Conservation (phyloP, 2,329 filamentous ascomycete genomes). For the Trichoderma gracile region DNA sequence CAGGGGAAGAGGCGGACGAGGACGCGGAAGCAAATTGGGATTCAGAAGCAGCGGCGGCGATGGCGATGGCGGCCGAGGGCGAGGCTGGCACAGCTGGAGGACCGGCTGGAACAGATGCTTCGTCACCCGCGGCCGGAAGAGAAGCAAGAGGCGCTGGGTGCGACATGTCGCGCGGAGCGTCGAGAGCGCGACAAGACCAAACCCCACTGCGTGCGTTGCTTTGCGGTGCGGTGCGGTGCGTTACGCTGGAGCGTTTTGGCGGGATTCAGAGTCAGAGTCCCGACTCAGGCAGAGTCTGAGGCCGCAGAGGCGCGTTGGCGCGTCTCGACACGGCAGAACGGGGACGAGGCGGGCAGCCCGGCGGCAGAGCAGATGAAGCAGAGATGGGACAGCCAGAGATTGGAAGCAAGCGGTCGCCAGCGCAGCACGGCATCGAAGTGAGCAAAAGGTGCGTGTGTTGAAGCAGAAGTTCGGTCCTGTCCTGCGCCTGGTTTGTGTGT, state of each 20-base stretch:
- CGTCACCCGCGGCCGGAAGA: slow-evolving; percentile 6
- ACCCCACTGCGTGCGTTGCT: slow-evolving; percentile 25
- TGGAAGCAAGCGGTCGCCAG: not conserved
- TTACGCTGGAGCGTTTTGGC: slow-evolving; percentile 3
- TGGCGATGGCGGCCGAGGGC: slow-evolving; percentile 1
- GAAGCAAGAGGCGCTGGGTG: slow-evolving; percentile 20
- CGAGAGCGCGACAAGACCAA: slow-evolving; percentile 27
- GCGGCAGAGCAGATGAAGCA: not conserved
- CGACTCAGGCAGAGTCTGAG: not conserved
- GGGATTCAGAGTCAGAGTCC: not conserved
- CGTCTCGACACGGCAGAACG: not conserved
- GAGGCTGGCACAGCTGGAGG: slow-evolving; percentile 21
- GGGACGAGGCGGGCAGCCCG: not conserved
- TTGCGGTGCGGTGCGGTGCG: not conserved
- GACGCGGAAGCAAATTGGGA: too few species aligned
- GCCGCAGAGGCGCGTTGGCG: slow-evolving; percentile 13
- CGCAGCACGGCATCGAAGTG: not conserved
- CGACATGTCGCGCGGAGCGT: slow-evolving; percentile 28
- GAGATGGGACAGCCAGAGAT: not conserved
- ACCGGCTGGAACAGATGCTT: not conserved
- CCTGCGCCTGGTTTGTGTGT: slow-evolving; percentile 22
- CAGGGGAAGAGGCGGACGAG: not conserved
- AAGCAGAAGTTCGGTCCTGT: not conserved
- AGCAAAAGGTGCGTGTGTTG: not conserved
- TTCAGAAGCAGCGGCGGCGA: slow-evolving; percentile 10